Conservation (phyloP, 495 filamentous ascomycete species). For the Corynascus novoguineensis region DNA sequence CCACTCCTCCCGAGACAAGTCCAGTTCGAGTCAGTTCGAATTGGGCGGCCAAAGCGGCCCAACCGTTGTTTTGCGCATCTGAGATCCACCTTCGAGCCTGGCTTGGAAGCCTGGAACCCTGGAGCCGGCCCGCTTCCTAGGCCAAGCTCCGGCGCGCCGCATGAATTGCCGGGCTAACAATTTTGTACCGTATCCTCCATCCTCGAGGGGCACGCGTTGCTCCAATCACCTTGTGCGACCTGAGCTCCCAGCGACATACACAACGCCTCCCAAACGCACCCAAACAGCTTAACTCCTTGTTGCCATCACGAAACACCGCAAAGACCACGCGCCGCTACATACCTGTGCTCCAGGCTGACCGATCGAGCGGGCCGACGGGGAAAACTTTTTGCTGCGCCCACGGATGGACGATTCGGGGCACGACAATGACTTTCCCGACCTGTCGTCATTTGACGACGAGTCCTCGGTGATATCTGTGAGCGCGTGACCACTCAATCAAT, state of each 20-base stretch:
- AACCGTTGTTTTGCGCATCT: neutral
- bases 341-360: neutral
- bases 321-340: neutral
- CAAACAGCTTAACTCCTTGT: neutral
- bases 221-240: neutral
- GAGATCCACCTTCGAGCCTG: neutral
- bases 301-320: neutral
- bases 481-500: neutral
- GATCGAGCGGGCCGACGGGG: neutral
- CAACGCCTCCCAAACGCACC: neutral
- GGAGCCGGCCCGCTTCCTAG: neutral
- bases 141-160: neutral
- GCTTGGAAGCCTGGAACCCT: neutral
- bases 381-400: conserved; percentile 17
- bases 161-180: conserved; percentile 10
- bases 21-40: neutral
- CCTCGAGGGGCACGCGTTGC: conserved; percentile 13
- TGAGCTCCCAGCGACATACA: neutral
- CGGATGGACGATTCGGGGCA: conserved; percentile 52
- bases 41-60: neutral
- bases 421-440: conserved; percentile 48
- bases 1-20: neutral
- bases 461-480: conserved; percentile 50
- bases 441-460: conserved; percentile 43
- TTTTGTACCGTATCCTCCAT: neutral